Evolutionary conservation across 2,329 filamentous ascomycete species (phyloP).

Genomic region (Penicillium brasilianum): DNA sequence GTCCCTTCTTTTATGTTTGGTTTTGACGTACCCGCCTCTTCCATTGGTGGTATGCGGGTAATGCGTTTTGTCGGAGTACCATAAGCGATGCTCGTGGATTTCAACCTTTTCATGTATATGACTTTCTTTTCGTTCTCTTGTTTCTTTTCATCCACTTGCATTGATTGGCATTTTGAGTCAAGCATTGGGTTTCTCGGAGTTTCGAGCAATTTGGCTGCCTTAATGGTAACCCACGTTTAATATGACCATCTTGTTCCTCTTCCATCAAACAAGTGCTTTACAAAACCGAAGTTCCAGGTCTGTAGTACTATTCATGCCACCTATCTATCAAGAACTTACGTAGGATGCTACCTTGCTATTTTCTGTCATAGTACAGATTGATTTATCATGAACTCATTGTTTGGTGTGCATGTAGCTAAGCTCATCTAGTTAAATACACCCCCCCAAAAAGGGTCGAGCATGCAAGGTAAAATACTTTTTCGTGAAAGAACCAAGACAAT

Average conservation of each 20-base stretch:
- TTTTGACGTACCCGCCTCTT: slow-evolving; percentile 9
- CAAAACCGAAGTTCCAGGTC: no score
- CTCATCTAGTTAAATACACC: slow-evolving; percentile 25
- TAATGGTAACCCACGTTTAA: slow-evolving; percentile 16
- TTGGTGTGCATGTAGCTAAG: slow-evolving; percentile 26
- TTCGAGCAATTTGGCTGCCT: slow-evolving; percentile 1
- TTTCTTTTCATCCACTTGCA: slow-evolving; percentile 16
- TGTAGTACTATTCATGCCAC: no score
- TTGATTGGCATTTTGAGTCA: slow-evolving; percentile 11
- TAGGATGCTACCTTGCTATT: no score
- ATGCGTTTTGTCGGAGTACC: slow-evolving; percentile 3
- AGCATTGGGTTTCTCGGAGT: slow-evolving; percentile 19
- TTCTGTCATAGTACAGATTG: no score
- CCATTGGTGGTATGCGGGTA: slow-evolving; percentile 4
- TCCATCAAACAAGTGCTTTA: no score
- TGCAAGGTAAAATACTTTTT: slow-evolving; percentile 34
- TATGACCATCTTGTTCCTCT: slow-evolving; percentile 1
- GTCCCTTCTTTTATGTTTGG: background rate
- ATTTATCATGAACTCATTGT: slow-evolving; percentile 13
- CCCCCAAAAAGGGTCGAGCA: slow-evolving; percentile 22
- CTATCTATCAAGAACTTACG: no score
- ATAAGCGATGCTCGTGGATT: slow-evolving; percentile 29
- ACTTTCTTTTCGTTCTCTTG: slow-evolving; percentile 15
- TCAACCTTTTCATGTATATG: slow-evolving; percentile 25
- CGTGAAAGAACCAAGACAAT: slow-evolving; percentile 25